A percentile compares a stretch with the other conserved stretches of the same genome.
Evolutionary conservation across 371 early-diverging fungal species (phyloP).

Genomic region (Coemansia sp.): DNA sequence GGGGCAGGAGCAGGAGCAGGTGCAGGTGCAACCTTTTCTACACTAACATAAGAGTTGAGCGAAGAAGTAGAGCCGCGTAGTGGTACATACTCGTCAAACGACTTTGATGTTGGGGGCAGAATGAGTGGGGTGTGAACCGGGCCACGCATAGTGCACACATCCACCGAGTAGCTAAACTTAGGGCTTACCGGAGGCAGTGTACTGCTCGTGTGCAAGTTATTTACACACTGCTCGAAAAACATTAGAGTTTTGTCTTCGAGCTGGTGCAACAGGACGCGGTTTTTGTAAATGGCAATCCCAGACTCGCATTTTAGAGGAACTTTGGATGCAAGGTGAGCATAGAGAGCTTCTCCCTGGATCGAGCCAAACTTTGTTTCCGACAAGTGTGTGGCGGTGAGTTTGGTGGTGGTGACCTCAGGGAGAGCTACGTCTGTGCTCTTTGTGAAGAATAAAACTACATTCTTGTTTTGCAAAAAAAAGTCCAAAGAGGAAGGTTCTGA

Average conservation of each 20-base stretch:
- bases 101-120: neutral
- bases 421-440: neutral
- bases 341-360: constrained; percentile 2
- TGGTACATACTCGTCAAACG: neutral
- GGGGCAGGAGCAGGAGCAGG: neutral
- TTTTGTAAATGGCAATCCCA: constrained; percentile 2
- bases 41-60: neutral
- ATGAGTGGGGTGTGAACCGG: neutral
- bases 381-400: neutral
- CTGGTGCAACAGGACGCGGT: neutral
- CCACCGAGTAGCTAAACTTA: neutral
- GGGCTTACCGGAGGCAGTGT: neutral
- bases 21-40: neutral
- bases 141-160: neutral
- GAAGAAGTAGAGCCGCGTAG: neutral
- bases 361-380: neutral
- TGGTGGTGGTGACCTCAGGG: neutral
- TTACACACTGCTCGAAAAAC: neutral
- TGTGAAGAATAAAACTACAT: neutral
- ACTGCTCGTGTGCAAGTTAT: neutral
- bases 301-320: neutral
- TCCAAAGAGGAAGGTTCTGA: neutral
- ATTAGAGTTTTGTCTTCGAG: neutral
- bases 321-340: neutral
- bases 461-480: neutral